Base-by-base conservation (phyloP, 345 rosid species). In the Isatis tinctoria region DNA sequence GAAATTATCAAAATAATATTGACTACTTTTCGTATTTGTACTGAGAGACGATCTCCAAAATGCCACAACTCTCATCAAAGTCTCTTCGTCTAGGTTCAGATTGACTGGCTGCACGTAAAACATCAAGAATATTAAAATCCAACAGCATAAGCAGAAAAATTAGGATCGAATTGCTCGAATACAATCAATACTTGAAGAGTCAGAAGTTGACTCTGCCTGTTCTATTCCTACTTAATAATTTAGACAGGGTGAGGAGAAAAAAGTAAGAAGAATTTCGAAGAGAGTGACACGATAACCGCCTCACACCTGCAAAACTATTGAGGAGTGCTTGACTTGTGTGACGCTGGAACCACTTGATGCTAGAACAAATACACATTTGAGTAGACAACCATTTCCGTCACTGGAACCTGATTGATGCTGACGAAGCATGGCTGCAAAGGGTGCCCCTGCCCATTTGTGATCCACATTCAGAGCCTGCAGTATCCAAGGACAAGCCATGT, bases 21-120 rank as follows among this genome's bases (percentile, higher is more conserved):
- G 96, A 78, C 61, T 87, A 85, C 95, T 88, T 51, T 81, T 84
- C 73, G 87, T 81, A 64, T 51, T 86, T 43, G 96, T 82, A 67
- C 92, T 87, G 48, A 89, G 91, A 72, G 97, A 91, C 60, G 87
- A 76, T 81, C 98, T 87, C 92, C 90, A 93, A 78, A 93, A 91
- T 73, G 96, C 77, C 74, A 86, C 95, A 70, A 88, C 60, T 86
- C 84, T 91, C 96, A 89, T 87, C 45, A 94, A 75, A 57, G 96
- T 87, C 85, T 88, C 97, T 84, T 91, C 98, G 64, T 94, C 98
- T 60, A 91, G 75, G 85, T 94, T 88, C 81, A 91, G 73, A 82
- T 89, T 90, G 73, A 91, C 47, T 63, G 98, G 96, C 98, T 94
- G 90, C 54, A 45, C 27, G 69, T 49, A 10, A 70, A 39, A 47